Conservation (phyloP, 2,329 filamentous ascomycete genomes). For the Tolypocladium endophyticum region DNA sequence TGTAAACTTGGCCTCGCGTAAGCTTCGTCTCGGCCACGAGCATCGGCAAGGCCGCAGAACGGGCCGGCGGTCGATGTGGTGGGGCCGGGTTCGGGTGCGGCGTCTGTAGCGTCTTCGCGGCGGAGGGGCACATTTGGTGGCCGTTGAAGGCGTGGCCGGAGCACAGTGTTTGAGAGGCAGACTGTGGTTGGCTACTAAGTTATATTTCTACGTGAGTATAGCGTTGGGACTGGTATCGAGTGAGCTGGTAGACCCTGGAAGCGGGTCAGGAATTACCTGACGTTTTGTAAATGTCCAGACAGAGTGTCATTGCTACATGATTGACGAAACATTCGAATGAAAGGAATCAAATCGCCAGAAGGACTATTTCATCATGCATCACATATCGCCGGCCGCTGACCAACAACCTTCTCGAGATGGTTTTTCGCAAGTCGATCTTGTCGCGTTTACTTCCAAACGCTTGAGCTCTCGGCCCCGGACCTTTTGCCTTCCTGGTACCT, state of each 20-base stretch:
- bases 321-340: not conserved
- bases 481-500: conserved; percentile 39
- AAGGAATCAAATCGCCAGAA: too few relatives aligned
- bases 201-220: not conserved
- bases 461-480: conserved; percentile 29
- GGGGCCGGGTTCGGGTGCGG: not conserved
- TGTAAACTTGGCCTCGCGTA: not conserved
- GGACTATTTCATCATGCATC: not conserved
- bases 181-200: not conserved
- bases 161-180: not conserved
- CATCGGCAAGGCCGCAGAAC: not conserved
- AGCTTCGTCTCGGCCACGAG: not conserved
- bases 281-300: not conserved
- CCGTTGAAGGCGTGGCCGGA: not conserved
- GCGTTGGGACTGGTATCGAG: not conserved
- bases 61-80: not conserved
- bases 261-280: too few relatives aligned
- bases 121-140: not conserved
- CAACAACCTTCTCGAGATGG: not conserved
- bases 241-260: not conserved
- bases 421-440: not conserved
- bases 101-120: not conserved
- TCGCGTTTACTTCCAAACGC: conserved; percentile 33
- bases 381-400: not conserved
- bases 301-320: not conserved